Evolutionary conservation across 495 filamentous ascomycete species (phyloP).

Genomic region (Baudoinia panamericana): DNA sequence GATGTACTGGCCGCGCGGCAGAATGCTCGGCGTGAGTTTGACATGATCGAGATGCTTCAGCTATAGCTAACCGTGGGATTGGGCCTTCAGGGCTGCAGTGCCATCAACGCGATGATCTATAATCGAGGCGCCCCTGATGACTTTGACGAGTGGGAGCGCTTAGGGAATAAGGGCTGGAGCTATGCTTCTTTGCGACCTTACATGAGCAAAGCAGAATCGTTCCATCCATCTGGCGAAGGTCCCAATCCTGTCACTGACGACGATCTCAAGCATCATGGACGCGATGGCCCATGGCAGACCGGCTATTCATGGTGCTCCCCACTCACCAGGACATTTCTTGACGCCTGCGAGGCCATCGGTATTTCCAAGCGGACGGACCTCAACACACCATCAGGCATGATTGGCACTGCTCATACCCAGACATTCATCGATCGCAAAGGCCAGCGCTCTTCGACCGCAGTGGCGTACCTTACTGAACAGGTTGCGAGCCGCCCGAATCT

Average conservation of each 20-base stretch:
- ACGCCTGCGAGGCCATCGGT: background rate
- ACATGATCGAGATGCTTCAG: no score
- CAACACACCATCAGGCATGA: background rate
- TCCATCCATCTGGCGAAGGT: background rate
- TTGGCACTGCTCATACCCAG: background rate
- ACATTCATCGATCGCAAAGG: background rate
- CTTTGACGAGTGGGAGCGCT: constrained; percentile 4
- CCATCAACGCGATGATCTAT: background rate
- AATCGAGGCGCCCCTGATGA: background rate
- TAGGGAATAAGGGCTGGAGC: constrained; percentile 5
- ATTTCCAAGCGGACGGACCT: background rate
- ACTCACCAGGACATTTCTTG: background rate
- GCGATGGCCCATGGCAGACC: background rate
- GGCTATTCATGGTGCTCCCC: background rate
- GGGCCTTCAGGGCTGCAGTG: background rate
- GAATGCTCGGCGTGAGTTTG: no score
- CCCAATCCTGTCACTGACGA: background rate
- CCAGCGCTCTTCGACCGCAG: background rate
- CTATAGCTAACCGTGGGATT: no score
- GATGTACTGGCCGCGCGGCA: constrained; percentile 3
- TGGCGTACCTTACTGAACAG: background rate
- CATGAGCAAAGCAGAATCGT: background rate
- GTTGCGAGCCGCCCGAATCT: constrained; percentile 6
- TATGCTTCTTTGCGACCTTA: background rate
- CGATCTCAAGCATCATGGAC: background rate